Evolutionary conservation across 371 early-diverging fungal genomes (phyloP).

Genomic region (Rhizopus microsporus): DNA sequence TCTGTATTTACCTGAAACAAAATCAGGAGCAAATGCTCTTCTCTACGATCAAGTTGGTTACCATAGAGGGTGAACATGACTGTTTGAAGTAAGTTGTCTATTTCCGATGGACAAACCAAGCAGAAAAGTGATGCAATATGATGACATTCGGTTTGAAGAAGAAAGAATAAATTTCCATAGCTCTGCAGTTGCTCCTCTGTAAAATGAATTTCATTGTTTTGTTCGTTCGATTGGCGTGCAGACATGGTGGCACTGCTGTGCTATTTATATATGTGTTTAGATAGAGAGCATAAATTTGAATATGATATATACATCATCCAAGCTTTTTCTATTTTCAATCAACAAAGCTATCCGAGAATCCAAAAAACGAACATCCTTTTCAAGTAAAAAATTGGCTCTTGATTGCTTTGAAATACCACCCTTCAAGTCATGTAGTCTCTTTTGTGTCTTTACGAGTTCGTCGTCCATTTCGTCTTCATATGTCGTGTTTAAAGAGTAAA

Average conservation of each 20-base stretch:
- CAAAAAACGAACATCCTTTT: conserved; percentile 91
- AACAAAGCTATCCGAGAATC: conserved; percentile 90
- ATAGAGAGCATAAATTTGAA: too few relatives aligned
- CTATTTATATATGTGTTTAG: neutral
- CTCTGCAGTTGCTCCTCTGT: conserved; percentile 77
- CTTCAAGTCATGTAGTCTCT: conserved; percentile 81
- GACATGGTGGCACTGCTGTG: neutral
- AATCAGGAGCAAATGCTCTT: conserved; percentile 90
- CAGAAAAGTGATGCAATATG: conserved; percentile 87
- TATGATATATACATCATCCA: conserved; percentile 62
- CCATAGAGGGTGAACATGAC: conserved; percentile 96
- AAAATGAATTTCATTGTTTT: conserved; percentile 62
- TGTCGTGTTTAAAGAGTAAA: too few relatives aligned
- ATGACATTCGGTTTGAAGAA: conserved; percentile 89
- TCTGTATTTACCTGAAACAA: conserved; percentile 83
- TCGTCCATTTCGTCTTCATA: too few relatives aligned
- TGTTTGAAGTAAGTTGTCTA: conserved; percentile 90
- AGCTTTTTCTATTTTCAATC: conserved; percentile 91
- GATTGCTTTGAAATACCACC: conserved; percentile 86
- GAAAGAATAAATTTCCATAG: conserved; percentile 90
- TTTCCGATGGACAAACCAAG: conserved; percentile 81
- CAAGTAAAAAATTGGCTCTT: conserved; percentile 93
- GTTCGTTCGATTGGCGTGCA: conserved; percentile 72
- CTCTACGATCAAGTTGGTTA: conserved; percentile 93
- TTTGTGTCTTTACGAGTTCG: conserved; percentile 45